A percentile compares a stretch with the other conserved stretches of the same genome.
Evolutionary conservation across 2,329 filamentous ascomycete species (phyloP).

Genomic region (Penicillium hesseltinei): DNA sequence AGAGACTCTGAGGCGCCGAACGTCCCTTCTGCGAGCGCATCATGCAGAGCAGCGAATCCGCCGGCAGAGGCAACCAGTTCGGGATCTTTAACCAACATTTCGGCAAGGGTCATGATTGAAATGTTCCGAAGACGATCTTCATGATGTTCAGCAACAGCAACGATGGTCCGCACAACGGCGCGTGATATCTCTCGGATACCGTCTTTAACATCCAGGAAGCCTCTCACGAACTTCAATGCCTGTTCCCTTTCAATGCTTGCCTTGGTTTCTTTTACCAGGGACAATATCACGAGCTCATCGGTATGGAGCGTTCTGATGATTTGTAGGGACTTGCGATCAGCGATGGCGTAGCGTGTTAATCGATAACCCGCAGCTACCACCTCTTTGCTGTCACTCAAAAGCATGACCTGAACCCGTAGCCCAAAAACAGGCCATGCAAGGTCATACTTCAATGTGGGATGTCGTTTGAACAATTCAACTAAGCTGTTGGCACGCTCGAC

Average conservation of each 20-base stretch:
- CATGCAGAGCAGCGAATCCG: constrained; percentile 82
- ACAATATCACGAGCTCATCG: constrained; percentile 87
- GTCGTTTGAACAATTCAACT: constrained; percentile 92
- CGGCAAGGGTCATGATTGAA: constrained; percentile 86
- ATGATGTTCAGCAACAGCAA: constrained; percentile 81
- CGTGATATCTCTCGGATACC: constrained; percentile 84
- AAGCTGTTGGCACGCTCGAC: constrained; percentile 87
- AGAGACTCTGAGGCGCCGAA: constrained; percentile 92
- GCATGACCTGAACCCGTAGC: constrained; percentile 88
- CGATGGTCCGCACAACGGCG: constrained; percentile 82
- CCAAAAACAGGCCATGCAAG: constrained; percentile 95
- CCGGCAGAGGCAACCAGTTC: constrained; percentile 76
- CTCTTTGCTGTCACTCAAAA: constrained; percentile 91
- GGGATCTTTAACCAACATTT: constrained; percentile 85
- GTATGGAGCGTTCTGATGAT: constrained; percentile 86
- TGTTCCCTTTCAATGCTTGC: constrained; percentile 97
- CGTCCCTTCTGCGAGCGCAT: constrained; percentile 82
- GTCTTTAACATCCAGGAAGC: constrained; percentile 92
- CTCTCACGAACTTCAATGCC: constrained; percentile 90
- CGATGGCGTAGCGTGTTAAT: constrained; percentile 90
- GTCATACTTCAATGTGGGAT: constrained; percentile 94
- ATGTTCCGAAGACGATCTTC: constrained; percentile 87
- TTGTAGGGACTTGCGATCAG: constrained; percentile 82
- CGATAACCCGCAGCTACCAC: constrained; percentile 93
- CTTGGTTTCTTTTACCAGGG: constrained; percentile 91